Conservation (phyloP, 2,329 filamentous ascomycete species). For the Neonectria faginata region DNA sequence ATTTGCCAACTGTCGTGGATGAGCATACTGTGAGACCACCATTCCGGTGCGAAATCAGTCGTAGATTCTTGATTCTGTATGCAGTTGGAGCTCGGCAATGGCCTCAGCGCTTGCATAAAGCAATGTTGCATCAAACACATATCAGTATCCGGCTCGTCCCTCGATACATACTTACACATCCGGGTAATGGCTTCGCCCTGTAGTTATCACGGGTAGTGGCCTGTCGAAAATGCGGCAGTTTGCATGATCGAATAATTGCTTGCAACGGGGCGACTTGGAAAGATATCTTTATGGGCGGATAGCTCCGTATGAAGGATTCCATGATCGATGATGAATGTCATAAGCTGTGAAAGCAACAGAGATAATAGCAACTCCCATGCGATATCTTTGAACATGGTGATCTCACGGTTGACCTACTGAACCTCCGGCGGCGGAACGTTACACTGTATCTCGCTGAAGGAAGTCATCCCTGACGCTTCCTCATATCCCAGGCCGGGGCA, state of each 20-base stretch:
- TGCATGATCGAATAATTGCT: constrained; percentile 21
- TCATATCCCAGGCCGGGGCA: neutral
- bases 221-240: neutral
- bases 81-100: neutral
- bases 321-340: neutral
- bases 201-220: constrained; percentile 1
- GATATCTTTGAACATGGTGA: neutral
- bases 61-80: neutral
- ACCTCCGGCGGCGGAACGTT: neutral
- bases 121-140: neutral
- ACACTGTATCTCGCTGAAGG: neutral
- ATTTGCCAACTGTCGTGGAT: neutral
- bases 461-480: neutral
- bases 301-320: neutral
- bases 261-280: constrained; percentile 12
- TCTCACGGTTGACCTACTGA: neutral
- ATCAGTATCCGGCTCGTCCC: neutral
- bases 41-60: neutral
- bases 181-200: constrained; percentile 3
- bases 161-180: constrained; percentile 1
- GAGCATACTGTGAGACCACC: neutral
- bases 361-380: neutral
- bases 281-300: constrained; percentile 8
- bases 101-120: neutral
- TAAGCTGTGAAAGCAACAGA: neutral